These are phyloP conservation scores for Monosporozyma solicola DNA, from an alignment of 805 yeast genomes.

Conservation along the genomic window DNA sequence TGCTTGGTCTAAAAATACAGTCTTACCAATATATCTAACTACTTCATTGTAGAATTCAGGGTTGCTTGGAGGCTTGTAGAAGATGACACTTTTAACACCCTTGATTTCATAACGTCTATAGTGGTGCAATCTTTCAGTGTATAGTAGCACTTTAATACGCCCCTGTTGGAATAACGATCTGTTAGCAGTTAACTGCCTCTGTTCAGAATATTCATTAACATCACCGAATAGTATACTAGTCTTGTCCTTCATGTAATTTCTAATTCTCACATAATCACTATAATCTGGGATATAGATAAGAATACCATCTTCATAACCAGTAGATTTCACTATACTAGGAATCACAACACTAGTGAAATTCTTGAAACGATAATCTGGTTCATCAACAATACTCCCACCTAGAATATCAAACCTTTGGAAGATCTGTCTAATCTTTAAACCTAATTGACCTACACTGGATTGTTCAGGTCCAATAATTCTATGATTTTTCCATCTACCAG, in stretches of 20 bases:
- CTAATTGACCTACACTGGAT: slow-evolving; percentile 56
- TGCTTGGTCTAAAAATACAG: slow-evolving; percentile 41
- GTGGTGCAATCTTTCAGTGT: slow-evolving; percentile 90
- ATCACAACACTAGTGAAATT: slow-evolving; percentile 65
- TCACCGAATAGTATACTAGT: slow-evolving; percentile 60
- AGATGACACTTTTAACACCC: slow-evolving; percentile 74
- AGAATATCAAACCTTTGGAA: slow-evolving; percentile 61
- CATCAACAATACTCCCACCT: slow-evolving; percentile 42
- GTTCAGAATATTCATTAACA: slow-evolving; percentile 75
- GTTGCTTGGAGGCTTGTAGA: slow-evolving; percentile 79
- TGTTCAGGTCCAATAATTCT: slow-evolving; percentile 35
- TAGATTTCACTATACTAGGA: slow-evolving; percentile 57
- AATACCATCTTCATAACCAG: slow-evolving; percentile 62
- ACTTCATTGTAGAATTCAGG: slow-evolving; percentile 78
- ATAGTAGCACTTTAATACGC: slow-evolving; percentile 61
- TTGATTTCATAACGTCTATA: slow-evolving; percentile 75
- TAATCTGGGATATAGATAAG: slow-evolving; percentile 78
- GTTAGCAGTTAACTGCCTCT: slow-evolving; percentile 59
- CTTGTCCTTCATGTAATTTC: slow-evolving; percentile 48
- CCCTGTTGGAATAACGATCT: slow-evolving; percentile 61
- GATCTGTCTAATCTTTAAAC: slow-evolving; percentile 55
- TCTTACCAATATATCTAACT: slow-evolving; percentile 55
- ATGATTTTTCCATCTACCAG: slow-evolving; percentile 54
- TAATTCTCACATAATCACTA: slow-evolving; percentile 72
- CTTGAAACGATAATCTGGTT: slow-evolving; percentile 77